Evolutionary conservation across 2,329 filamentous ascomycete species (phyloP).

Genomic region (Neoscytalidium dimidiatum): DNA sequence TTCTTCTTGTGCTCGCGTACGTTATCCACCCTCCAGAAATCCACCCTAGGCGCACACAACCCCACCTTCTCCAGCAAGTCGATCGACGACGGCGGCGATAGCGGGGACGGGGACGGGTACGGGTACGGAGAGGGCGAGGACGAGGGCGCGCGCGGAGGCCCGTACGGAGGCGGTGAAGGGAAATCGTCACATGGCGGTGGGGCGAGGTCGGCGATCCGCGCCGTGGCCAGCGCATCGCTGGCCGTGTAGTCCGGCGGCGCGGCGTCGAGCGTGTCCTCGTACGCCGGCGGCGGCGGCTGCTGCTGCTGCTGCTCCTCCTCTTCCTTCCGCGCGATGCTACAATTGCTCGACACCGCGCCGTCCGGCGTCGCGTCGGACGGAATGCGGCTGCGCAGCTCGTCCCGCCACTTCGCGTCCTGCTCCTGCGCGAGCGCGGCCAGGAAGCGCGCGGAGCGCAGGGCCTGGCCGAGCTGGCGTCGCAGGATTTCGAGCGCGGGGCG

Average conservation of each 20-base stretch:
- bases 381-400: background rate
- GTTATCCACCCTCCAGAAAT: conserved; percentile 60
- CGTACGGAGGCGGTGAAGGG: conserved; percentile 3
- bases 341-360: background rate
- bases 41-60: conserved; percentile 47
- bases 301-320: background rate
- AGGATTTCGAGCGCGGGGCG: background rate
- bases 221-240: conserved; percentile 41
- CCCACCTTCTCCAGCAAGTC: background rate
- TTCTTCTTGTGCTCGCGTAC: conserved; percentile 52
- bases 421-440: background rate
- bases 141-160: background rate
- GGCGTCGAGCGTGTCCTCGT: conserved; percentile 46
- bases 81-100: background rate
- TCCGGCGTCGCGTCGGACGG: no score
- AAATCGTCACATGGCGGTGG: background rate
- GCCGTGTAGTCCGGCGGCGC: conserved; percentile 48
- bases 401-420: background rate
- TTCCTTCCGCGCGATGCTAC: no score
- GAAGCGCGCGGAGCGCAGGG: background rate
- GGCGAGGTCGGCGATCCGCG: conserved; percentile 18
- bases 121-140: background rate
- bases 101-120: background rate
- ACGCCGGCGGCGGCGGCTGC: conserved; percentile 38
- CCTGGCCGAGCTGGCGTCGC: background rate